These are phyloP conservation scores for Closterium sp. DNA, from an alignment of 139 green algal genomes.

Conservation along the genomic window DNA sequence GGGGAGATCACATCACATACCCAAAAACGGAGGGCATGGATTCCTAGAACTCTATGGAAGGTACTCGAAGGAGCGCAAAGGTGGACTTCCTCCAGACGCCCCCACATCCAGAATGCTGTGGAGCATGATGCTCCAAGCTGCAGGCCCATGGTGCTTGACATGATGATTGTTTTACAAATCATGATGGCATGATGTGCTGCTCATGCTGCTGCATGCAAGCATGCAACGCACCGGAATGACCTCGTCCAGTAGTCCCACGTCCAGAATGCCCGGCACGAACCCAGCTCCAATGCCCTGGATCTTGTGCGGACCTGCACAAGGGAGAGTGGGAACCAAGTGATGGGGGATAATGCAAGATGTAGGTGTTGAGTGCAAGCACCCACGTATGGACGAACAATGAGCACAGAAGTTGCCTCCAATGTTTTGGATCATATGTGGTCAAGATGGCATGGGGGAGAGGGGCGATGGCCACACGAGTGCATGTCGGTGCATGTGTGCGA, in stretches of 20 bases:
- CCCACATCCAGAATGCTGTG: too few relatives aligned
- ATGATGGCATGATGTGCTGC: too few relatives aligned
- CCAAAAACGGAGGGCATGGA: neutral
- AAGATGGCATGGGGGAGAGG: constrained; percentile 21
- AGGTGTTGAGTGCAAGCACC: too few relatives aligned
- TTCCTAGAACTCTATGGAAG: neutral
- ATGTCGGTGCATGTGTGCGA: too few relatives aligned
- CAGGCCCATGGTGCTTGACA: too few relatives aligned
- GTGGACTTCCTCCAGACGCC: too few relatives aligned
- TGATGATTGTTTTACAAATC: too few relatives aligned
- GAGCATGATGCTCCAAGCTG: too few relatives aligned
- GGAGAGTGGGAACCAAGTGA: neutral
- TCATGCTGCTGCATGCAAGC: too few relatives aligned
- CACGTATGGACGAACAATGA: constrained; percentile 60
- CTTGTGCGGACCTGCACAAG: constrained; percentile 85
- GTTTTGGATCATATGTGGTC: constrained; percentile 97
- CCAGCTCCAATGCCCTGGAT: constrained; percentile 97
- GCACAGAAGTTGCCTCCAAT: constrained; percentile 97
- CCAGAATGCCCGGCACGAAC: constrained; percentile 94
- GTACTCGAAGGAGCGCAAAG: neutral
- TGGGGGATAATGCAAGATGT: too few relatives aligned
- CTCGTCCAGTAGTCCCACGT: constrained; percentile 84
- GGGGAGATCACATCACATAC: too few relatives aligned
- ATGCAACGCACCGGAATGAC: constrained; percentile 66
- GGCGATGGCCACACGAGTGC: too few relatives aligned